A percentile compares a stretch with the other conserved stretches of the same genome.
Evolutionary conservation across 371 early-diverging fungal genomes (phyloP).

Genomic region (Dinochytrium kinnereticum): DNA sequence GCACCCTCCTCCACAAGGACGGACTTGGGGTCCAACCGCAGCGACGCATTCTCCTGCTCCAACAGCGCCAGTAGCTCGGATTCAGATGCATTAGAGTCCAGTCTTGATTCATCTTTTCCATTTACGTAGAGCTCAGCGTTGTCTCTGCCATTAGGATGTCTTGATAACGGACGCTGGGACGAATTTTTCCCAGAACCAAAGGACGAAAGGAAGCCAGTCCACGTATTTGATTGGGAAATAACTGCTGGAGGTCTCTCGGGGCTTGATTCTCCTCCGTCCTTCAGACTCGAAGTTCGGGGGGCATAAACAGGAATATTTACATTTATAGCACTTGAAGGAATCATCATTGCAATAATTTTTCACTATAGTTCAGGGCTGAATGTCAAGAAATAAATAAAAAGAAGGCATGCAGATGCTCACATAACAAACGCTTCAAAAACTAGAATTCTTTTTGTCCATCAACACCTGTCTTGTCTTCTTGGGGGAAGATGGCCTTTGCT

Average conservation of each 20-base stretch:
- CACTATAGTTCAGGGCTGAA: too few relatives aligned
- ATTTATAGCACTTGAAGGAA: too few relatives aligned
- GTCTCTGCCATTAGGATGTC: background rate
- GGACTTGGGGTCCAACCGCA: constrained; percentile 15
- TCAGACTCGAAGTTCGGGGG: background rate
- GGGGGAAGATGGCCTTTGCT: too few relatives aligned
- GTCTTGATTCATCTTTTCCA: background rate
- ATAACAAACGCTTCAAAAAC: too few relatives aligned
- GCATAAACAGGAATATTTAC: background rate
- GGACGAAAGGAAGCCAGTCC: background rate
- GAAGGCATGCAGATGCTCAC: too few relatives aligned
- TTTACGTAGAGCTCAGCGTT: background rate
- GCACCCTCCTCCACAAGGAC: constrained; percentile 14
- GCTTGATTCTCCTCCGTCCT: background rate
- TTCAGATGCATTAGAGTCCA: constrained; percentile 7
- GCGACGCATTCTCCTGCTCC: constrained; percentile 12
- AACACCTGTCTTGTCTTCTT: too few relatives aligned
- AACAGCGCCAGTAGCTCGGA: constrained; percentile 13
- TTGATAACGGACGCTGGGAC: background rate
- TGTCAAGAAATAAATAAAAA: too few relatives aligned
- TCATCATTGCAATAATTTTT: too few relatives aligned
- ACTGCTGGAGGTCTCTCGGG: background rate
- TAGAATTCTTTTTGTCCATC: too few relatives aligned
- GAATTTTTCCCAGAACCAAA: background rate
- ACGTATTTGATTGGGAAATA: background rate